Percentiles rank a stretch among this genome's conserved stretches.
Evolutionary conservation across 2,329 filamentous ascomycete genomes (phyloP).

Genomic region (Allantophomopsis cytisporea): DNA sequence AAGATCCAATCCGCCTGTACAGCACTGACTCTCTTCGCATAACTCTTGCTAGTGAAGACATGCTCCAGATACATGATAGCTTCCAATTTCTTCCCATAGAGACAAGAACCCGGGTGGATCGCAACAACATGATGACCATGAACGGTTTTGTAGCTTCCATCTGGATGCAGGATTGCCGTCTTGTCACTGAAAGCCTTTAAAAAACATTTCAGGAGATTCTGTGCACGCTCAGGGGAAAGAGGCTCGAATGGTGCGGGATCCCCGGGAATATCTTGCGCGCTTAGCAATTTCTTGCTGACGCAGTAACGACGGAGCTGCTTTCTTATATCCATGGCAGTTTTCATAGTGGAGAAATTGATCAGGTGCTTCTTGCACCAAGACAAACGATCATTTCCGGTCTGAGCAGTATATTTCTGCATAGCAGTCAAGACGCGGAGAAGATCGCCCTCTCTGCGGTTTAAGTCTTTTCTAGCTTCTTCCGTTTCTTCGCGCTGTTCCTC

Average conservation of each 20-base stretch:
- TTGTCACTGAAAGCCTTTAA: conserved; percentile 45
- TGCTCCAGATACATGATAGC: conserved; percentile 58
- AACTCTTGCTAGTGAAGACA: conserved; percentile 52
- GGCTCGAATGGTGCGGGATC: conserved; percentile 44
- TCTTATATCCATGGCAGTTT: conserved; percentile 46
- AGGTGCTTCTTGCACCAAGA: conserved; percentile 44
- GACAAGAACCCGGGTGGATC: conserved; percentile 47
- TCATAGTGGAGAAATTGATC: conserved; percentile 47
- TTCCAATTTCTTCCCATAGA: conserved; percentile 49
- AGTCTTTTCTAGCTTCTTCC: conserved; percentile 37
- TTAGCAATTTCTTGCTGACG: conserved; percentile 31
- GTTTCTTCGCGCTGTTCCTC: conserved; percentile 41
- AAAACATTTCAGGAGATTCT: conserved; percentile 44
- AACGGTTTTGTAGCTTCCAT: conserved; percentile 45
- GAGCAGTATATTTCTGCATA: conserved; percentile 45
- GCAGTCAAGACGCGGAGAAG: conserved; percentile 51
- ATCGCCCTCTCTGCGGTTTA: conserved; percentile 48
- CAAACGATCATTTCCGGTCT: conserved; percentile 30
- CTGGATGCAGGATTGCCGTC: conserved; percentile 45
- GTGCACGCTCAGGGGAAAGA: conserved; percentile 36
- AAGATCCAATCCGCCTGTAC: conserved; percentile 45
- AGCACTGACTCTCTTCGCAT: conserved; percentile 51
- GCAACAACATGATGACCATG: conserved; percentile 46
- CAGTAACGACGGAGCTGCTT: conserved; percentile 45
- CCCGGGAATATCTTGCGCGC: conserved; percentile 24